Percentiles rank a stretch among this genome's conserved stretches.
phyloP scores from a whole-genome alignment of 2,329 filamentous ascomycete genomes.

The Conoideocrella luteorostrata region DNA sequence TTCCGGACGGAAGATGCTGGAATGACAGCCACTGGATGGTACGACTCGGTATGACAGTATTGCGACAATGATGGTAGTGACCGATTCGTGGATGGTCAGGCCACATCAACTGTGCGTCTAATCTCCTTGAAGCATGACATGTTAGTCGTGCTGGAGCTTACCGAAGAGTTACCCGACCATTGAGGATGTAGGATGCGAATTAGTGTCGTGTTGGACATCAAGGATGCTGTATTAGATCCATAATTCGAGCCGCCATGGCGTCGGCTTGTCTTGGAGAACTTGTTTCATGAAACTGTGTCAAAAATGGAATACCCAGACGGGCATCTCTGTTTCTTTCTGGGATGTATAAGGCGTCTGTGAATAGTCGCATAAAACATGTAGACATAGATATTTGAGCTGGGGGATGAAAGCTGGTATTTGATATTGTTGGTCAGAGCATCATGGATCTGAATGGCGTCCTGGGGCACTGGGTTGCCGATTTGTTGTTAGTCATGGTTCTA shows the following conservation, averaged over 20 bases:
- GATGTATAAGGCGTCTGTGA: slow-evolving; percentile 8
- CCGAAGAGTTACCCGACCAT: no score
- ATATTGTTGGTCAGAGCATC: slow-evolving; percentile 13
- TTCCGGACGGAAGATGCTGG: background rate
- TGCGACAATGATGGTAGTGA: no score
- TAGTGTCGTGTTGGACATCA: no score
- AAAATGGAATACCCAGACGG: background rate
- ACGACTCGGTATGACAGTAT: background rate
- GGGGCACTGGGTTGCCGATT: slow-evolving; percentile 16
- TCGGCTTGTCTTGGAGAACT: background rate
- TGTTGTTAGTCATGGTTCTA: slow-evolving; percentile 22
- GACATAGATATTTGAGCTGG: slow-evolving; percentile 13
- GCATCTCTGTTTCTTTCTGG: slow-evolving; percentile 10
- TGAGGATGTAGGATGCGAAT: no score
- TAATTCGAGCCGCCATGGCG: no score
- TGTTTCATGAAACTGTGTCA: background rate
- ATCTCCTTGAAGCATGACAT: no score
- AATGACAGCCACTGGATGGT: background rate
- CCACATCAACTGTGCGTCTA: no score
- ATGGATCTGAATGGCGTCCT: slow-evolving; percentile 17
- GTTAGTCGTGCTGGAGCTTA: no score
- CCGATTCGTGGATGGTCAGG: no score
- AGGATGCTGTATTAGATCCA: no score
- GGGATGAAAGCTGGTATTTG: slow-evolving; percentile 7
- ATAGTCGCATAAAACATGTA: slow-evolving; percentile 14